These are phyloP conservation scores for Curvularia sp. DNA, from an alignment of 2,329 filamentous ascomycete genomes.

Conservation along the genomic window DNA sequence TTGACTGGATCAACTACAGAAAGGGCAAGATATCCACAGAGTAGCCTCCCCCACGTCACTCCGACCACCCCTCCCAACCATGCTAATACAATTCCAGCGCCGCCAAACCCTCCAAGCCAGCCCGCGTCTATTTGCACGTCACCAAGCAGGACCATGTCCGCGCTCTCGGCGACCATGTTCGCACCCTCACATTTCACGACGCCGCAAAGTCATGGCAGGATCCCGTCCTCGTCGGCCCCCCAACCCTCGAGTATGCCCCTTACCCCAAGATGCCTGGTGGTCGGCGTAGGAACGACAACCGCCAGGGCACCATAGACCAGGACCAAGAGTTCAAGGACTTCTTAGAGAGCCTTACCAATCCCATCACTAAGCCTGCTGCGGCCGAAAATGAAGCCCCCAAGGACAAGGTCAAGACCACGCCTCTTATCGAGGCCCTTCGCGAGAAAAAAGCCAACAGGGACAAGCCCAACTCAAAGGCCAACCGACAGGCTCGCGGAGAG, in stretches of 20 bases:
- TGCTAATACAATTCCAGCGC: constrained; percentile 23
- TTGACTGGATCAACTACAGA: constrained; percentile 82
- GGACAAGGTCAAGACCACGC: constrained; percentile 79
- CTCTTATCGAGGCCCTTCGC: constrained; percentile 85
- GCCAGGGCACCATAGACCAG: constrained; percentile 94
- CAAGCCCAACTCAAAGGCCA: constrained; percentile 60
- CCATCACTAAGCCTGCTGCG: constrained; percentile 62
- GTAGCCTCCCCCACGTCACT: constrained; percentile 58
- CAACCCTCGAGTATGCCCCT: constrained; percentile 79
- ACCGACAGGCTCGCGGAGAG: constrained; percentile 65
- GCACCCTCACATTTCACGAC: constrained; percentile 76
- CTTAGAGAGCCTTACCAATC: constrained; percentile 83
- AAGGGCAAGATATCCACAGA: constrained; percentile 82
- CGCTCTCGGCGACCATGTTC: constrained; percentile 73
- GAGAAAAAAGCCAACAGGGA: constrained; percentile 87
- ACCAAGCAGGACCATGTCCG: constrained; percentile 72
- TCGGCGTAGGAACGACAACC: constrained; percentile 78
- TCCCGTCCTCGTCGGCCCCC: constrained; percentile 76
- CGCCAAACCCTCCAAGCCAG: constrained; percentile 83
- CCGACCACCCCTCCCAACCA: not conserved
- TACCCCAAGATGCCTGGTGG: constrained; percentile 82
- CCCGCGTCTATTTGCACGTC: constrained; percentile 83
- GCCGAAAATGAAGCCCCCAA: constrained; percentile 62
- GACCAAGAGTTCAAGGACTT: constrained; percentile 96
- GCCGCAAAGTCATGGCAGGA: constrained; percentile 77